These are phyloP conservation scores for Achaetomium macrosporum DNA, from an alignment of 2,329 filamentous ascomycete genomes.

Conservation along the genomic window DNA sequence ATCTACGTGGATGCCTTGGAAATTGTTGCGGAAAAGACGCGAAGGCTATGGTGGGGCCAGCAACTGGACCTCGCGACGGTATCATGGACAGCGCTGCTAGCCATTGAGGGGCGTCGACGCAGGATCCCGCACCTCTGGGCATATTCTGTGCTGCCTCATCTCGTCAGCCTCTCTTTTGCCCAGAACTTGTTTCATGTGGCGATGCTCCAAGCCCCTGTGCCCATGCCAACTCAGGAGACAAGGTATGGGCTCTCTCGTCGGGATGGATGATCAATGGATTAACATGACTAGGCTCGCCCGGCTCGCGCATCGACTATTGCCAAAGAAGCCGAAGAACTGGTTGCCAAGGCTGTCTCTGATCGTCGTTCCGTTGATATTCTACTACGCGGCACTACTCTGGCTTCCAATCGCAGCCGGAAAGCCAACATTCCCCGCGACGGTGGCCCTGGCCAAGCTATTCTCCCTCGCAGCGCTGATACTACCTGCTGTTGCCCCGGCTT, in stretches of 20 bases:
- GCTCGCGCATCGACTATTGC: slow-evolving; percentile 26
- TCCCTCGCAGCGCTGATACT: slow-evolving; percentile 43
- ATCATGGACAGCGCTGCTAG: slow-evolving; percentile 52
- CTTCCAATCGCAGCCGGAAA: slow-evolving; percentile 39
- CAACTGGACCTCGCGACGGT: slow-evolving; percentile 51
- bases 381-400: slow-evolving; percentile 32
- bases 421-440: slow-evolving; percentile 33
- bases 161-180: slow-evolving; percentile 55
- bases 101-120: slow-evolving; percentile 53
- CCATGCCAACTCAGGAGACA: slow-evolving; percentile 33
- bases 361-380: slow-evolving; percentile 30
- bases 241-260: slow-evolving; percentile 22
- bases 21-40: slow-evolving; percentile 48
- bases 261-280: background rate
- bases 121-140: slow-evolving; percentile 49
- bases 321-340: slow-evolving; percentile 41
- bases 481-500: slow-evolving; percentile 41
- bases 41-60: slow-evolving; percentile 57
- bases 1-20: slow-evolving; percentile 48
- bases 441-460: slow-evolving; percentile 30
- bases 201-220: slow-evolving; percentile 50
- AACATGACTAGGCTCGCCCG: slow-evolving; percentile 21
- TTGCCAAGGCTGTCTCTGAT: slow-evolving; percentile 34
- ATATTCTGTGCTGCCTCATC: slow-evolving; percentile 53
- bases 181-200: slow-evolving; percentile 59